Evolutionary conservation across 2,329 filamentous ascomycete species (phyloP), one percentile per base, ranked within the genome.

Genomic region (Seiridium unicorne): DNA sequence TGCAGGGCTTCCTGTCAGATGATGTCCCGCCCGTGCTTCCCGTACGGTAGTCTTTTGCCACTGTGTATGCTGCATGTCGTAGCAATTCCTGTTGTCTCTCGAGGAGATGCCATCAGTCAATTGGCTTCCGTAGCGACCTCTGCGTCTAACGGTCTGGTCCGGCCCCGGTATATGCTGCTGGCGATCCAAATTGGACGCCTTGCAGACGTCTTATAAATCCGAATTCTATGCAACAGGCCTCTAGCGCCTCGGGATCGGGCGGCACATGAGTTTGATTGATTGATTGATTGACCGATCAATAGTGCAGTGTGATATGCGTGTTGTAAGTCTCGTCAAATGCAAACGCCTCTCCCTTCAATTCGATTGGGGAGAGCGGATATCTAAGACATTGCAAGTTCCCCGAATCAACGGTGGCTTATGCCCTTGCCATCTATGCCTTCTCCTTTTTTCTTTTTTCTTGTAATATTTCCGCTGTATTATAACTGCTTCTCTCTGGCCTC

Each of bases 321-420:
- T 35, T 26, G 26, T 54, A 6, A 11, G 4, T n/a, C 18, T 7
- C 31, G 42, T 31, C 4, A 55, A 55, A 44, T 26, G 32, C 35
- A 57, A 26, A 31, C 44, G 55, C 35, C 55, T 57, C 55, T 57
- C 31, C 55, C 13, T 57, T 26, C 18, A 1, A 26, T 26, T 26
- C 9, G 31, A 44, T 5, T 6, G 44, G 47, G 13, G 40, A 47
- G 44, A 47, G 44, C 44, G 55, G 55, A 57, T 47, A 57, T 46
- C 55, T 57, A 47, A 57, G 55, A 57, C 40, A 57, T 32, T 57
- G 44, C 36, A 34, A 18, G 55, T 55, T 55, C 26, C 40, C 40
- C 36, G 13, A 18, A 55, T 18, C 51, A 47, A 31, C 18, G 32
- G 47, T 38, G 47, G 47, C 26, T 36, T 8, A 10, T 44, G 42